Evolutionary conservation across 192 early-diverging fungal genomes (phyloP).

Genomic region (Phlyctochytrium bullatum): DNA sequence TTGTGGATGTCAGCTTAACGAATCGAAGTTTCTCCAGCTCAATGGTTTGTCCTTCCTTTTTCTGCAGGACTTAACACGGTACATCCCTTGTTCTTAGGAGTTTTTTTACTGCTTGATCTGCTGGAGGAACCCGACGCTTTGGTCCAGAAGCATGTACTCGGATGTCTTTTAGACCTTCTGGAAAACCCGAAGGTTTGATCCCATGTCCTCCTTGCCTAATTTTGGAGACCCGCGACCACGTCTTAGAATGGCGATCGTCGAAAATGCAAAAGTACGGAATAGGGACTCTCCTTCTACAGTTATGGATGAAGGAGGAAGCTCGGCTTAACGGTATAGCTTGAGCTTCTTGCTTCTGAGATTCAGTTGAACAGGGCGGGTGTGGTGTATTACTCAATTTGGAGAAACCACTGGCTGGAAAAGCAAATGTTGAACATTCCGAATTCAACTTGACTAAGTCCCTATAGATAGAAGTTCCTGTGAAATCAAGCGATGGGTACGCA

Average conservation of each 20-base stretch:
- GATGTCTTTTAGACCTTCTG: slow-evolving; percentile 41
- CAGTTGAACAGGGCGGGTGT: slow-evolving; percentile 5
- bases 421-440: background rate
- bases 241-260: slow-evolving; percentile 21
- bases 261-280: background rate
- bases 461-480: background rate
- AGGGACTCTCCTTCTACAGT: background rate
- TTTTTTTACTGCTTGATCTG: slow-evolving; percentile 42
- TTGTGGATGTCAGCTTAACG: slow-evolving; percentile 35
- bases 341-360: slow-evolving; percentile 30
- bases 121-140: slow-evolving; percentile 18
- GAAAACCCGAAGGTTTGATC: slow-evolving; percentile 44
- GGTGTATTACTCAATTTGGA: slow-evolving; percentile 20
- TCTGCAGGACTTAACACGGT: too few species aligned
- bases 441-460: too few species aligned
- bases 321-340: slow-evolving; percentile 6
- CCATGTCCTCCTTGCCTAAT: too few species aligned
- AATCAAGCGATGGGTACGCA: slow-evolving; percentile 20
- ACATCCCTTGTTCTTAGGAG: slow-evolving; percentile 15
- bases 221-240: background rate
- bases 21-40: slow-evolving; percentile 29
- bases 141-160: slow-evolving; percentile 34
- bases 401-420: slow-evolving; percentile 18
- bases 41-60: slow-evolving; percentile 23
- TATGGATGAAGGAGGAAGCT: background rate